phyloP scores from a whole-genome alignment of 169 alveolate species.

The Neospora caninum region DNA sequence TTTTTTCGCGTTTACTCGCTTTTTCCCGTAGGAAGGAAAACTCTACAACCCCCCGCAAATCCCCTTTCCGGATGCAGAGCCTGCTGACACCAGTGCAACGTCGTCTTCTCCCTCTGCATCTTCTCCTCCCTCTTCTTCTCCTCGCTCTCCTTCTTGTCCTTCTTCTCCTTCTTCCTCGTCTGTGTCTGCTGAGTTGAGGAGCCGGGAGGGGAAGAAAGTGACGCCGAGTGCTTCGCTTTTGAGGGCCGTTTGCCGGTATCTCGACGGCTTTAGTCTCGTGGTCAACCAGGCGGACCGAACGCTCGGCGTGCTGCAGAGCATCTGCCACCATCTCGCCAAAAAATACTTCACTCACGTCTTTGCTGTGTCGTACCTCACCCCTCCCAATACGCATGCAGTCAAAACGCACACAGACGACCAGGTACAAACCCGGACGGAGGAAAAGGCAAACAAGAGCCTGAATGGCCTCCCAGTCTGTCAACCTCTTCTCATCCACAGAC shows the following conservation, averaged over 20 bases:
- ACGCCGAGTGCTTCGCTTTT: neutral
- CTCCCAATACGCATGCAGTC: constrained; percentile 67
- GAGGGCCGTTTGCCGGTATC: constrained; percentile 19
- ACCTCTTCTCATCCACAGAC: too few relatives aligned
- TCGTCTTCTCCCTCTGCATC: too few relatives aligned
- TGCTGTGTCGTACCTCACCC: constrained; percentile 70
- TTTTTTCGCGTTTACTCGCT: too few relatives aligned
- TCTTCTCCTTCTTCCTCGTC: too few relatives aligned
- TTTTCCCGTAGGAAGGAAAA: neutral
- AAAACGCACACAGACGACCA: constrained; percentile 71
- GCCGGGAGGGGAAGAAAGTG: too few relatives aligned
- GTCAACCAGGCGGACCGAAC: constrained; percentile 71
- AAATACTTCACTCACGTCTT: constrained; percentile 56
- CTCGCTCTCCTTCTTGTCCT: too few relatives aligned
- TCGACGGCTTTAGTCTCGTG: constrained; percentile 40
- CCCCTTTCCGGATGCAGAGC: neutral
- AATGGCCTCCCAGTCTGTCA: too few relatives aligned
- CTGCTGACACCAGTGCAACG: neutral
- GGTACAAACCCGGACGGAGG: too few relatives aligned
- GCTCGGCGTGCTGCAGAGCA: neutral
- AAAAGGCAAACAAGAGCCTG: too few relatives aligned
- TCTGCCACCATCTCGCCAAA: constrained; percentile 53
- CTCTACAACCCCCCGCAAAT: neutral
- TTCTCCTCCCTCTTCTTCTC: too few relatives aligned
- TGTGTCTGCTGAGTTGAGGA: too few relatives aligned